Base-by-base conservation (phyloP, 176 grass and related monocot species). In the Raddia distichophylla region DNA sequence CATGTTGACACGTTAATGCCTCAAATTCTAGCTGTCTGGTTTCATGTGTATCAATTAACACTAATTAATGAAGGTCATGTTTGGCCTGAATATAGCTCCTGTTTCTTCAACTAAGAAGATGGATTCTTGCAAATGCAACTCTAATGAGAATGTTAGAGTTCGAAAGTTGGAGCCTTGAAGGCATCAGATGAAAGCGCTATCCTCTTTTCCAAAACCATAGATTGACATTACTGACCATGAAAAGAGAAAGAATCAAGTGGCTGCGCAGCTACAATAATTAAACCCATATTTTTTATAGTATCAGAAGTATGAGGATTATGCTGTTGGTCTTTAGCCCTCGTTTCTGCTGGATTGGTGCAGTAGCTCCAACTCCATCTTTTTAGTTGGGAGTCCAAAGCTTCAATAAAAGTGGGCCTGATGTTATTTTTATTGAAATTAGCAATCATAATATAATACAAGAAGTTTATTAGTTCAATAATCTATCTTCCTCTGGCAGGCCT, bases 401-500 rank as follows among this genome's bases (percentile, higher is more conserved):
- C 50, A 42, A 60, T 79, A 79, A 40, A 51, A 83, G 18, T 32
- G 68, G 67, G 51, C 5, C 12, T 7, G 59, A 32, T 42, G 51
- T 64, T 87, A 27, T 73, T 82, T 67, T 58, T 42, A 57, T 8
- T 75, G 13, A 75, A 67, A 20, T 83, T 72, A 20, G 7, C 18
- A 56, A 42, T 64, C 72, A 16, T 69, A 5, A 66, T 83, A 65
- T 70, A 48, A 55, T 64, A 67, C 59, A 60, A 19, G 45, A 61
- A 75, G 17, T 66, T 89, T 44, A 87, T 82, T 27, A 81, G 35
- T 18, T 64, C 43, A 71, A 71, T 49, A 35, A 71, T 60, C 45
- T 81, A 34, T 55, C 63, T 86, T 78, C 63, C 49, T 87, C 83
- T 86, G 74, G 59, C 86, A 99, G 96, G 96, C 77, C 76, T 99